phyloP scores from a whole-genome alignment of 2,329 filamentous ascomycete species.

The Nigrospora oryzae region DNA sequence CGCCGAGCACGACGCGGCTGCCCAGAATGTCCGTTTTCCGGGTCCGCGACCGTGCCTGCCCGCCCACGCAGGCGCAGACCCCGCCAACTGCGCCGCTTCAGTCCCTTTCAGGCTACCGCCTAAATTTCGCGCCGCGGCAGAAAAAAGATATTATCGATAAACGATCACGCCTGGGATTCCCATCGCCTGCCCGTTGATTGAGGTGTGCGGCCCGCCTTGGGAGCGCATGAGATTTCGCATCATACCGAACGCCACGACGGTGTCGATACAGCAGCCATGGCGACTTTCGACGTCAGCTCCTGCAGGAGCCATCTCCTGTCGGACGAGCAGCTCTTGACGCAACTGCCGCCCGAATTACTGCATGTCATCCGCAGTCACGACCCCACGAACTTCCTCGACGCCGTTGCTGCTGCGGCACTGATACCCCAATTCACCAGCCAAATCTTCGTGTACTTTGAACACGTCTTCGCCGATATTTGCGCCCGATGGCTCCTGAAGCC shows the following conservation, averaged over 20 bases:
- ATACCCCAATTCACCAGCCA: constrained; percentile 60
- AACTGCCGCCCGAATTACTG: constrained; percentile 63
- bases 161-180: constrained; percentile 1
- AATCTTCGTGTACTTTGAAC: constrained; percentile 67
- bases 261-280: constrained; percentile 30
- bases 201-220: too few species aligned
- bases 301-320: constrained; percentile 48
- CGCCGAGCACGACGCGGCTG: neutral
- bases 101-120: constrained; percentile 12
- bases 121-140: constrained; percentile 14
- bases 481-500: constrained; percentile 63
- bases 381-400: constrained; percentile 60
- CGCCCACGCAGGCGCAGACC: too few species aligned
- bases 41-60: neutral
- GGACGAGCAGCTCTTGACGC: constrained; percentile 42
- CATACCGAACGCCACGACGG: neutral
- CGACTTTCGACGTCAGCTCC: constrained; percentile 43
- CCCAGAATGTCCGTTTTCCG: constrained; percentile 2
- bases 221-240: too few species aligned
- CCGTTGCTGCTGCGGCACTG: constrained; percentile 61
- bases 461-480: constrained; percentile 72
- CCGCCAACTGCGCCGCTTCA: too few species aligned
- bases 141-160: constrained; percentile 8
- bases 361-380: constrained; percentile 56
- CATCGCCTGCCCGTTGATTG: too few species aligned